Conservation (phyloP, 345 rosid genomes). For the Eucalyptus curtisii region DNA sequence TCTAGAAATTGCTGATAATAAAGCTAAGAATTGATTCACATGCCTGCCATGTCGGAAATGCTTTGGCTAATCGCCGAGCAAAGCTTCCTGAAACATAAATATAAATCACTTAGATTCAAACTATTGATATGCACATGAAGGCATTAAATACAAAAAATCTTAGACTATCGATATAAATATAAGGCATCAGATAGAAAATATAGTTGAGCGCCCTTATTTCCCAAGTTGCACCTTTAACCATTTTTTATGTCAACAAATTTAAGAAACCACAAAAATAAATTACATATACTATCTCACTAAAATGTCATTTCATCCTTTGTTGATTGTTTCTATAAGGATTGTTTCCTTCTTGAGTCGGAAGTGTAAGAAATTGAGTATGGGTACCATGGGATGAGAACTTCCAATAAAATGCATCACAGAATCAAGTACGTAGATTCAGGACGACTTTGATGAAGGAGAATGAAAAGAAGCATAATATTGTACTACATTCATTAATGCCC, state of each 20-base stretch:
- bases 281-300: background rate
- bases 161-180: background rate
- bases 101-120: background rate
- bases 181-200: background rate
- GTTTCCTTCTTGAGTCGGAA: background rate
- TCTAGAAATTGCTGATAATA: background rate
- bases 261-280: background rate
- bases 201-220: background rate
- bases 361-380: background rate
- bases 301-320: background rate
- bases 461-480: background rate
- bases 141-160: background rate
- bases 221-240: background rate
- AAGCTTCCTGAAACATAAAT: slow-evolving; percentile 51
- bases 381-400: background rate
- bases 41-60: slow-evolving; percentile 96
- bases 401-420: background rate
- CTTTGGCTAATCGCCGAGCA: slow-evolving; percentile 72
- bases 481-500: background rate
- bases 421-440: background rate
- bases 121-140: background rate
- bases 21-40: background rate
- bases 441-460: background rate
- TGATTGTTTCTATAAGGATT: background rate
- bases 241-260: background rate